Evolutionary conservation across 2,329 filamentous ascomycete genomes (phyloP), one percentile per base, ranked within the genome.

Genomic region (Thielaviopsis cerberus): DNA sequence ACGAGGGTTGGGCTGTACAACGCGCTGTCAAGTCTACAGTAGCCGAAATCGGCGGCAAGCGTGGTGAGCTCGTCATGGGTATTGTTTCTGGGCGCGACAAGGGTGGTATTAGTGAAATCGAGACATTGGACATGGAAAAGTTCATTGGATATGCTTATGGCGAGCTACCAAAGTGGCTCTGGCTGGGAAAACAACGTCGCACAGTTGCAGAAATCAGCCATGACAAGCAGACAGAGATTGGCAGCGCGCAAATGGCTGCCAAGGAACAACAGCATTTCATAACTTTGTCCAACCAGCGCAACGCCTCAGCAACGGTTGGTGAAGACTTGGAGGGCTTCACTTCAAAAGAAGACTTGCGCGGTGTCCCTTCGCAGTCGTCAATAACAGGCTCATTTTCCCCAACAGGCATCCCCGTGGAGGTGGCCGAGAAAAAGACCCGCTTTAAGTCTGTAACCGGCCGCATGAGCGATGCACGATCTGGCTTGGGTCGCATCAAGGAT

Each of bases 1-100:
- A 88, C 34, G 89, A 96, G 66, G 86, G 85, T 2, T 96, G 91
- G 88, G 86, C 85, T 17, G 87, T 94, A n/a, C 87, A 89, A 55
- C 85, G 88, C 65, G 90, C 91, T 20, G 88, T 98, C 65, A 97
- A 97, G 68, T 94, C 88, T 2, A 96, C 91, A 0, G 86, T 97
- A 53, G 89, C 86, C 20, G 92, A 96, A 69, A 81, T 98, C 45
- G 88, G 88, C 63, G 91, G 92, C 15, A 95, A 96, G 68, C 85
- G 91, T 57, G 90, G 90, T 53, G 91, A 96, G 68, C 86, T 96
- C 72, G 85, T 96, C 53, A 88, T 94, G 75, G 90, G 88, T n/a
- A 94, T 94, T 75, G 89, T 95, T 5, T 86, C 83, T 45, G 82
- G 86, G 25, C 82, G 85, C 53, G 89, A 94, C 64, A 94, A 94